A percentile compares a stretch with the other conserved stretches of the same genome.
These are phyloP conservation scores for Cladosporium sp. DNA, from an alignment of 2,329 filamentous ascomycete species.

Conservation along the genomic window DNA sequence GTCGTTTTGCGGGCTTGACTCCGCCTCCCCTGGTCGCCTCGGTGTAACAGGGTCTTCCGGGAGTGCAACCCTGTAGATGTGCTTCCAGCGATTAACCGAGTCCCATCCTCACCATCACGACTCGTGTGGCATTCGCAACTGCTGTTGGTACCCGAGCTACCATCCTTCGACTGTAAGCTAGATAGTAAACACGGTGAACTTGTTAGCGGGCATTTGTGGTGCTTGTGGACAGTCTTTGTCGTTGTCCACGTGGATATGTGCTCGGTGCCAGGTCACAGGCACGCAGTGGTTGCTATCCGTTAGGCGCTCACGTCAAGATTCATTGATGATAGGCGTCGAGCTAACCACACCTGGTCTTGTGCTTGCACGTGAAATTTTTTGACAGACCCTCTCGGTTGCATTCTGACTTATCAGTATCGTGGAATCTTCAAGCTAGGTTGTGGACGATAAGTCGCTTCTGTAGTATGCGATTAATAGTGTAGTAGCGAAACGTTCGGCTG, in stretches of 20 bases:
- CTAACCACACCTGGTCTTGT: background rate
- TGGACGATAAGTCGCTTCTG: background rate
- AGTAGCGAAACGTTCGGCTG: background rate
- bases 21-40: background rate
- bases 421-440: background rate
- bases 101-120: background rate
- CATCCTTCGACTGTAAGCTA: background rate
- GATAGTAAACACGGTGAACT: background rate
- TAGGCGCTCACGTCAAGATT: background rate
- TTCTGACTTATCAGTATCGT: background rate
- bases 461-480: background rate
- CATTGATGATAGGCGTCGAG: background rate
- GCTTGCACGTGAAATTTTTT: background rate
- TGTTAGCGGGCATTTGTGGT: background rate
- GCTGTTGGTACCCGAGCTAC: background rate
- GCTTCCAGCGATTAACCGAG: background rate
- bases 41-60: background rate
- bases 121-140: background rate
- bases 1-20: background rate
- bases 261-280: too few species aligned
- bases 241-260: background rate
- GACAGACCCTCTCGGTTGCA: background rate
- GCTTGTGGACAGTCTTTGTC: background rate
- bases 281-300: background rate
- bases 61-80: background rate